These are phyloP conservation scores for Lasiodiplodia hormozganensis DNA, from an alignment of 2,329 filamentous ascomycete species.

Conservation along the genomic window DNA sequence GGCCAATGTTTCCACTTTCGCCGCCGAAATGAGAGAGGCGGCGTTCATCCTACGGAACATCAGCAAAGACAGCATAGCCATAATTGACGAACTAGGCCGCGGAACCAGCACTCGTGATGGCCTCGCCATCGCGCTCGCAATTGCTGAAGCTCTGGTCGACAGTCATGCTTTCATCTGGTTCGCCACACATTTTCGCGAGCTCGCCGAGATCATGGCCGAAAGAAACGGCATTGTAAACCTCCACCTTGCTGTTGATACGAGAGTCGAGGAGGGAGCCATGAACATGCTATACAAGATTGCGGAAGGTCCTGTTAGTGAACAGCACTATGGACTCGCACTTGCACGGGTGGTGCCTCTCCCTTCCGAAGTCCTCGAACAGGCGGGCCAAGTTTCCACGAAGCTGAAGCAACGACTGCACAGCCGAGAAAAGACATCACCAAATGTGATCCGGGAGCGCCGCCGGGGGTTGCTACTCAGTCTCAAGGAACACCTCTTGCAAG, in stretches of 20 bases:
- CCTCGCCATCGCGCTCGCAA: constrained; percentile 84
- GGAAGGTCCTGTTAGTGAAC: constrained; percentile 72
- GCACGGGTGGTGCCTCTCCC: constrained; percentile 80
- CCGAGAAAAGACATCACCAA: constrained; percentile 65
- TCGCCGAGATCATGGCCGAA: constrained; percentile 77
- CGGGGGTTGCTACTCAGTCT: constrained; percentile 77
- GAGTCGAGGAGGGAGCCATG: constrained; percentile 64
- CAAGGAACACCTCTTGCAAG: constrained; percentile 74
- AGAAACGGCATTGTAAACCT: constrained; percentile 81
- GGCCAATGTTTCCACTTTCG: constrained; percentile 91
- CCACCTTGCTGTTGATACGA: constrained; percentile 76
- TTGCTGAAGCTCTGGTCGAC: constrained; percentile 85
- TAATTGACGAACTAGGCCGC: constrained; percentile 91
- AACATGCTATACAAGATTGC: constrained; percentile 88
- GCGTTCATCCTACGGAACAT: constrained; percentile 90
- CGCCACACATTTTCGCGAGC: constrained; percentile 87
- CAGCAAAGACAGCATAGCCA: constrained; percentile 75
- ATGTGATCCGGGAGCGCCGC: constrained; percentile 65
- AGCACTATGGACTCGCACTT: constrained; percentile 84
- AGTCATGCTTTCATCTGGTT: constrained; percentile 85
- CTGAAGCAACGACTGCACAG: constrained; percentile 65
- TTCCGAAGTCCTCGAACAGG: constrained; percentile 68
- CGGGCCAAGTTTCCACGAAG: constrained; percentile 69
- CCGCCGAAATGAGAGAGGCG: constrained; percentile 94
- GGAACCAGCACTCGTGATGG: constrained; percentile 91